These are phyloP conservation scores for Marsdenia floribunda DNA, from an alignment of 257 asterid species.

Conservation along the genomic window DNA sequence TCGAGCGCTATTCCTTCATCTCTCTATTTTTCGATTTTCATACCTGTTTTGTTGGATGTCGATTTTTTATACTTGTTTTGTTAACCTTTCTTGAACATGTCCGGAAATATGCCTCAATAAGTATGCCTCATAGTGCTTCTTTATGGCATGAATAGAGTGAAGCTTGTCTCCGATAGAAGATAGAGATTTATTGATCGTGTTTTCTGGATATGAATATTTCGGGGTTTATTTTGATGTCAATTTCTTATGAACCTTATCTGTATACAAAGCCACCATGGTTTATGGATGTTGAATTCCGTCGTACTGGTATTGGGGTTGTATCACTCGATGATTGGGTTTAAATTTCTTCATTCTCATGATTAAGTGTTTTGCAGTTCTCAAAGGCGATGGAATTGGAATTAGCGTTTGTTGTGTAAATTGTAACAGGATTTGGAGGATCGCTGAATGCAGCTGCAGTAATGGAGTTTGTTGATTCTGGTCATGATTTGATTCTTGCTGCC, in stretches of 20 bases:
- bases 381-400: background rate
- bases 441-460: slow-evolving; percentile 47
- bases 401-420: background rate
- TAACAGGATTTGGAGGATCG: slow-evolving; percentile 72
- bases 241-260: background rate
- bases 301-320: background rate
- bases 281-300: background rate
- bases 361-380: background rate
- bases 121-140: background rate
- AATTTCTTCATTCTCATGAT: background rate
- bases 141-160: background rate
- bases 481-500: slow-evolving; percentile 70
- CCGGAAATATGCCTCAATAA: no score
- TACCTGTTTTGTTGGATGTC: background rate
- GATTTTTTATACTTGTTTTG: background rate
- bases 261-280: background rate
- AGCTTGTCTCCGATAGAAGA: background rate
- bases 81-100: background rate
- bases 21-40: background rate
- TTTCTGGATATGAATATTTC: no score
- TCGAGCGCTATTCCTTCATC: background rate
- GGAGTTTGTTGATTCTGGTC: slow-evolving; percentile 79
- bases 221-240: background rate
- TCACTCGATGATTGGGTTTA: background rate
- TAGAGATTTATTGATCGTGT: background rate